phyloP scores from a whole-genome alignment of 2,329 filamentous ascomycete species.

The Monosporascus sp. region DNA sequence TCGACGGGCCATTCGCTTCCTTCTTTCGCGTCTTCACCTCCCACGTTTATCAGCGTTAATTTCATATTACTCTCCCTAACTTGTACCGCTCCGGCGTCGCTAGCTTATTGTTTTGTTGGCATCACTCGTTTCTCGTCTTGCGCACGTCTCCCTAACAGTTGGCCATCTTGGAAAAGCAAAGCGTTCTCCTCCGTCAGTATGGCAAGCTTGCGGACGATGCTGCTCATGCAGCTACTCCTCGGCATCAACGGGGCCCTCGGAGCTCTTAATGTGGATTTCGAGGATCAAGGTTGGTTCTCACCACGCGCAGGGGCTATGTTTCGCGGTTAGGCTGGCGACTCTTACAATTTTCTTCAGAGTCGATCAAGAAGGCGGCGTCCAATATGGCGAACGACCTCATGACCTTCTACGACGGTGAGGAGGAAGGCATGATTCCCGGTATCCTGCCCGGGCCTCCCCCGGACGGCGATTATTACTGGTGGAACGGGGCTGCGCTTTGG shows the following conservation, averaged over 20 bases:
- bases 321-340: not conserved
- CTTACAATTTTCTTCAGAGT: slow-evolving; percentile 13
- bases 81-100: too few species aligned
- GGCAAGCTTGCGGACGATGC: slow-evolving; percentile 9
- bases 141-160: too few species aligned
- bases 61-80: too few species aligned
- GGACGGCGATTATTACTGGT: slow-evolving; percentile 41
- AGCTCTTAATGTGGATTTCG: slow-evolving; percentile 17
- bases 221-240: slow-evolving; percentile 13
- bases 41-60: too few species aligned
- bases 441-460: slow-evolving; percentile 13
- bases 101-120: too few species aligned
- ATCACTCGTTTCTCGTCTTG: too few species aligned
- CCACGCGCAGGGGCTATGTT: not conserved
- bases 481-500: slow-evolving; percentile 48
- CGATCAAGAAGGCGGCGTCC: slow-evolving; percentile 21
- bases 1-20: too few species aligned
- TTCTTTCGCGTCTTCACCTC: too few species aligned
- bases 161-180: not conserved
- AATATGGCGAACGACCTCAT: slow-evolving; percentile 25
- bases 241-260: slow-evolving; percentile 15
- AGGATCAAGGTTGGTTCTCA: slow-evolving; percentile 16
- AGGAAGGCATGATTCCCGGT: slow-evolving; percentile 15
- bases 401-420: slow-evolving; percentile 21
- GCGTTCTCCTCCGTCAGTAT: slow-evolving; percentile 6